Evolutionary conservation across 2,329 filamentous ascomycete genomes (phyloP), one percentile per base, ranked within the genome.

Genomic region (Corynespora cassiicola): DNA sequence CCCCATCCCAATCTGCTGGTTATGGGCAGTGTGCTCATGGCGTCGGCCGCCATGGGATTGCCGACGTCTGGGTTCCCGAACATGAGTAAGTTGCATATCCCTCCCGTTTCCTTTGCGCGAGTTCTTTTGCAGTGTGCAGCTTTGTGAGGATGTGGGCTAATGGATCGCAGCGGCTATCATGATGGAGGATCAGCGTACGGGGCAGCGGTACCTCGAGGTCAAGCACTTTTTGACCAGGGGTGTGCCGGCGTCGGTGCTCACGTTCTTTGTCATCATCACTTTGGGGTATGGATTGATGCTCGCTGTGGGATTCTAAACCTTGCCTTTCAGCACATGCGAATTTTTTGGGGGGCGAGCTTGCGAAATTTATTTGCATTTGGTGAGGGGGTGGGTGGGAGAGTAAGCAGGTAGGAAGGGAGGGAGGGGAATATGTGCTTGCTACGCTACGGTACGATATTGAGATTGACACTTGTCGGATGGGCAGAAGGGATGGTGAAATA

Each of bases 31-130:
- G 92, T 95, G 8, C 73, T 99, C 48, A 99, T 99, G 90, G 96
- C 94, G 64, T 92, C 87, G 51, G 91, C 91, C n/a, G 94, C 90
- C 2, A 99, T 99, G 94, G 94, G 86, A 9, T 71, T 99, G 69
- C 94, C 94, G 3, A 99, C 94, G 0, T 92, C 86, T 65, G 95
- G 94, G 7, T 99, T 99, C 74, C 94, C 94, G 2, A 99, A 99
- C 57, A 99, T 99, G 94, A 99, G 91, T 96, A 82, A 79, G 90
- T 87, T 29, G 18, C n/a, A n/a, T n/a, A n/a, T n/a, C n/a, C n/a
- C 28, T 12, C 26, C 15, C 15, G 12, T 20, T 10, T 39, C 8
- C 24, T 23, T 15, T 42, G 26, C 26, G 18, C 20, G 42, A 17
- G 18, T 40, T 31, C 21, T 28, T 16, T 8, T 31, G 31, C 22